Evolutionary conservation across 1,139 yeast genomes (phyloP), one percentile per base, ranked within the genome.

Genomic region (Candida freyschussii): DNA sequence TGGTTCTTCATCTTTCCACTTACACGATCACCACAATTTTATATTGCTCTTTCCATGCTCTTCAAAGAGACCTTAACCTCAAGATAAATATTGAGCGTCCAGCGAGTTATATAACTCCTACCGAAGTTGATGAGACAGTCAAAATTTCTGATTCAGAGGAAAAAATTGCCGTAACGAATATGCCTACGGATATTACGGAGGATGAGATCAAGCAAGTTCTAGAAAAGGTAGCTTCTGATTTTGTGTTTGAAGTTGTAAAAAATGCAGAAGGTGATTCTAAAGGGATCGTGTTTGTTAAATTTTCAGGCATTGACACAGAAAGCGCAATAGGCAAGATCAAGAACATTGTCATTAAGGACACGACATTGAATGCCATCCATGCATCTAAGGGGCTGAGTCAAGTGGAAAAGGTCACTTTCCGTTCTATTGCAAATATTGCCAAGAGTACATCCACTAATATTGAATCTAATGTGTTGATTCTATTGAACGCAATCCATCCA

Each of bases 401-500:
- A 28, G 19, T 28, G 30, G 33, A 45, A 21, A 40, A 43, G 16
- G 43, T 60, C 7, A 48, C 57, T 4, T 61, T 50, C 39, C 54
- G 57, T 36, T 48, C 54, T 12, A 34, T 61, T 4, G 40, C 57
- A 3, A 40, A 40, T 9, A 29, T 57, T 13, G 59, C 47, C 5
- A 22, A 31, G 4, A 35, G 40, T 16, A 36, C 34, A 5, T 13
- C 18, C 4, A 39, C 32, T 7, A 37, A 37, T 12, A 33, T 35
- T 12, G 48, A 49, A 32, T 73, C 85, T 49, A 67, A 57, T 10
- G 87, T 82, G 1, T 55, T 87, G 17, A 76, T 80, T 42, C 56
- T 87, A 10, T 57, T 83, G 29, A 87, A 87, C 49, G 62, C 76
- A 24, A 70, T 84, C 1, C 69, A 81, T 2, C 71, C 80, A 2